Percentiles rank a stretch among this genome's conserved stretches.
These are phyloP conservation scores for Phytophthora multivora DNA, from an alignment of 352 stramenopile species.

Conservation along the genomic window DNA sequence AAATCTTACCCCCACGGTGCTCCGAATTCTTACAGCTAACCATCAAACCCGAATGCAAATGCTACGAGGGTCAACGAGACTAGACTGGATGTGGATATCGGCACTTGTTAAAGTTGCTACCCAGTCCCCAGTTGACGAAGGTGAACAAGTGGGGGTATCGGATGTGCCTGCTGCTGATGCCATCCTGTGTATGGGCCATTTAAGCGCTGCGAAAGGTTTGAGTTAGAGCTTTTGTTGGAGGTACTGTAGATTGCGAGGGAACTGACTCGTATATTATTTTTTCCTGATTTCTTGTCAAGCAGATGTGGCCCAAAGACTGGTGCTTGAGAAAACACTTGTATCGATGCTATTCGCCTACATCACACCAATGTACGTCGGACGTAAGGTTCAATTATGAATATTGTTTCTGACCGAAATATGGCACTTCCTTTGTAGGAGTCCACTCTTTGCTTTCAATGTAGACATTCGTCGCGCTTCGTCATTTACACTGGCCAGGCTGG, in stretches of 20 bases:
- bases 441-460: slow-evolving; percentile 1
- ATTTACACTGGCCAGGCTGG: slow-evolving; percentile 36
- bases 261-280: not conserved
- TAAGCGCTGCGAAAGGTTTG: slow-evolving; percentile 27
- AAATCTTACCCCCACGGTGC: slow-evolving; percentile 4
- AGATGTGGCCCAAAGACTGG: slow-evolving; percentile 20
- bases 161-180: not conserved
- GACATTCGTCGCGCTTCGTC: slow-evolving; percentile 32
- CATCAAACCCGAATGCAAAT: slow-evolving; percentile 24
- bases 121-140: not conserved
- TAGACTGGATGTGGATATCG: slow-evolving; percentile 22
- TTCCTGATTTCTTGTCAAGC: not conserved
- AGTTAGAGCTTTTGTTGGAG: not conserved
- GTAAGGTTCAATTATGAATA: not conserved
- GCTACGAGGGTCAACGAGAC: slow-evolving; percentile 3
- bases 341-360: slow-evolving; percentile 17
- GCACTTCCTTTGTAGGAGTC: not conserved
- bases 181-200: slow-evolving; percentile 20
- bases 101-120: slow-evolving; percentile 2
- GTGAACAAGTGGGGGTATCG: not conserved
- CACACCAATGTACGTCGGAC: slow-evolving; percentile 3
- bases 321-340: slow-evolving; percentile 9
- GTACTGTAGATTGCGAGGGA: no score
- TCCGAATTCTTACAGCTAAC: slow-evolving; percentile 14
- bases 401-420: no score